Evolutionary conservation across 306 rosid species (phyloP), one percentile per base, ranked within the genome.

Genomic region (Lithocarpus polystachyus): DNA sequence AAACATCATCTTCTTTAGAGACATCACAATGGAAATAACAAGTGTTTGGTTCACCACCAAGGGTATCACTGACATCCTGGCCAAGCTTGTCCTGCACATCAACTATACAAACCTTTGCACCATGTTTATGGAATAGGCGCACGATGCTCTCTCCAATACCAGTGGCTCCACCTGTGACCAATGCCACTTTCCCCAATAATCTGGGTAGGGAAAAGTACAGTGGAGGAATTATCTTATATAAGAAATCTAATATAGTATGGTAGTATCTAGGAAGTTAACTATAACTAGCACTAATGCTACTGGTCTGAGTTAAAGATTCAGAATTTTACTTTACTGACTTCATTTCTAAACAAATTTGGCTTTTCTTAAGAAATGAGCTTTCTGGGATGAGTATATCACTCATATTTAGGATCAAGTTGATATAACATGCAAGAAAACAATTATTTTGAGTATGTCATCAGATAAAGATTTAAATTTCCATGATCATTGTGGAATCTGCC

Each of bases 131-230:
- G 83, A 94, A 89, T 29, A 92, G 83, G 19, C 90, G 93, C 6
- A 82, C 90, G 20, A 94, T 88, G 88, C 93, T 88, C 82, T 91
- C 97, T 55, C 98, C 98, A 67, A 94, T 92, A 56, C 98, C 98
- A 23, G 87, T 69, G 64, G 99, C 99, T 54, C 99, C 97, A 5
- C 99, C 97, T 0, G 99, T 92, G 20, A 94, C 90, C 83, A 94
- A 65, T 77, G 99, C 97, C 82, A 94, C 99, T 82, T 92, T 94
- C 68, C 95, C 97, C 71, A 75, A 74, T 76, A 92, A 80, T 82
- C 99, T 92, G 83, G 75, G 48, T 76, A 22, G 45, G 45, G 51
- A 52, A 76, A 62, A 73, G 5, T 33, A 54, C 0, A 11, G 45
- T 17, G 17, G 10, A 26, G 72, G 31, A 35, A 29, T 15, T 24